These are phyloP conservation scores for Boletus rufocinnamomeus DNA, from an alignment of 768 basidiomycete genomes.

Conservation along the genomic window DNA sequence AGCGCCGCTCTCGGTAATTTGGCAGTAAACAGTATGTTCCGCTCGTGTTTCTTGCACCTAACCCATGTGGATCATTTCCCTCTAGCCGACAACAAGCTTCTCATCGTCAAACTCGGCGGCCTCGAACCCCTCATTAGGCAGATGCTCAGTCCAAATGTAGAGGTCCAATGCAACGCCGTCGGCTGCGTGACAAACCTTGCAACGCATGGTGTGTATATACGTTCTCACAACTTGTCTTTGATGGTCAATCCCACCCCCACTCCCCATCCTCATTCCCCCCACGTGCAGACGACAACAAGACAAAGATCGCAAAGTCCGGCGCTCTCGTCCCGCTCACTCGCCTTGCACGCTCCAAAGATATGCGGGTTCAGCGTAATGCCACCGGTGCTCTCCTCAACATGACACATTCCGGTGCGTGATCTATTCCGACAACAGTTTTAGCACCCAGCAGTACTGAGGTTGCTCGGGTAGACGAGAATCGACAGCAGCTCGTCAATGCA, in stretches of 20 bases:
- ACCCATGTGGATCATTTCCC: conserved; percentile 12
- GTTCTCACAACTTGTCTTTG: background rate
- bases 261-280: conserved; percentile 11
- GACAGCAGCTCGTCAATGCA: conserved; percentile 97
- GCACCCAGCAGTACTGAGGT: conserved; percentile 8
- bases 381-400: conserved; percentile 98
- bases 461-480: conserved; percentile 80
- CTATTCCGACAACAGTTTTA: background rate
- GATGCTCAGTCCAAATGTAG: conserved; percentile 98
- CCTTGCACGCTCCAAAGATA: conserved; percentile 95
- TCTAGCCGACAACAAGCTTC: conserved; percentile 95
- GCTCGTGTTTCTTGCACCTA: conserved; percentile 19
- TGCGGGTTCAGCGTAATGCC: conserved; percentile 98
- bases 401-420: conserved; percentile 89
- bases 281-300: conserved; percentile 93
- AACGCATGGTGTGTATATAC: conserved; percentile 76
- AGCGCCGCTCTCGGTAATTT: conserved; percentile 97
- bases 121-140: conserved; percentile 97
- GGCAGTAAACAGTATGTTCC: conserved; percentile 89
- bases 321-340: conserved; percentile 97
- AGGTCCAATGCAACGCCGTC: conserved; percentile 99
- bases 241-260: conserved; percentile 8
- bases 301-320: conserved; percentile 98
- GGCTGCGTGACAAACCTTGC: conserved; percentile 99
- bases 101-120: conserved; percentile 97